Evolutionary conservation across 2,329 filamentous ascomycete genomes (phyloP).

Genomic region (Cercospora zeae-maydis): DNA sequence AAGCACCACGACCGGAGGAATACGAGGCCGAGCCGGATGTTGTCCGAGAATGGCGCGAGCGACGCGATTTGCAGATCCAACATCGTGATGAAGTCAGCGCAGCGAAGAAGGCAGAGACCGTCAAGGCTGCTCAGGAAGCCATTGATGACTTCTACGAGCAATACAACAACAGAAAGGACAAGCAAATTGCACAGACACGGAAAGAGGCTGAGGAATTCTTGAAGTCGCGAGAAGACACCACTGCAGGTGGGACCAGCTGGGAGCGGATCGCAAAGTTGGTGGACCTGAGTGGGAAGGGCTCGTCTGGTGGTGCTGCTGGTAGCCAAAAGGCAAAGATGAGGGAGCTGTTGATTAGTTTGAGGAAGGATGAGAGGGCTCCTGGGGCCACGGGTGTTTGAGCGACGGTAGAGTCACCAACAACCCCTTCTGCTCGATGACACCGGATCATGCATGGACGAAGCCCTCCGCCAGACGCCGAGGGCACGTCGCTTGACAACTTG

Average conservation of each 20-base stretch:
- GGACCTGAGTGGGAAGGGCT: conserved; percentile 92
- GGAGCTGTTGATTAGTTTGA: conserved; percentile 78
- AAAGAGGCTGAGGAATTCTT: conserved; percentile 93
- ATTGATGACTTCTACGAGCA: conserved; percentile 99
- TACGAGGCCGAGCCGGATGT: conserved; percentile 85
- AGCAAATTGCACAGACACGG: conserved; percentile 80
- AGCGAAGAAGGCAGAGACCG: conserved; percentile 75
- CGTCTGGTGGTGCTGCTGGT: conserved; percentile 78
- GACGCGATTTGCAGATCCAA: conserved; percentile 74
- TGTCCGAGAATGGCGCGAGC: conserved; percentile 85
- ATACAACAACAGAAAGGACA: conserved; percentile 98
- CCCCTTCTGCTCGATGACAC: background rate
- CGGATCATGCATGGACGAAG: background rate
- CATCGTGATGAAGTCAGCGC: conserved; percentile 82
- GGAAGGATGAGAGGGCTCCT: conserved; percentile 87
- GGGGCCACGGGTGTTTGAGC: conserved; percentile 48
- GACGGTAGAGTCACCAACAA: background rate
- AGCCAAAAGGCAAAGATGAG: conserved; percentile 96
- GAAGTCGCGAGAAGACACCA: conserved; percentile 82
- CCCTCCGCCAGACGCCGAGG: background rate
- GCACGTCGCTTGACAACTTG: background rate
- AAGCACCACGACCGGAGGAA: conserved; percentile 51
- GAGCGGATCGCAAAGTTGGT: conserved; percentile 96
- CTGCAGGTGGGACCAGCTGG: conserved; percentile 94
- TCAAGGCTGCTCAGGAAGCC: conserved; percentile 85